Conservation (phyloP, 1,284 basidiomycete genomes). For the Sporisorium sorghi region DNA sequence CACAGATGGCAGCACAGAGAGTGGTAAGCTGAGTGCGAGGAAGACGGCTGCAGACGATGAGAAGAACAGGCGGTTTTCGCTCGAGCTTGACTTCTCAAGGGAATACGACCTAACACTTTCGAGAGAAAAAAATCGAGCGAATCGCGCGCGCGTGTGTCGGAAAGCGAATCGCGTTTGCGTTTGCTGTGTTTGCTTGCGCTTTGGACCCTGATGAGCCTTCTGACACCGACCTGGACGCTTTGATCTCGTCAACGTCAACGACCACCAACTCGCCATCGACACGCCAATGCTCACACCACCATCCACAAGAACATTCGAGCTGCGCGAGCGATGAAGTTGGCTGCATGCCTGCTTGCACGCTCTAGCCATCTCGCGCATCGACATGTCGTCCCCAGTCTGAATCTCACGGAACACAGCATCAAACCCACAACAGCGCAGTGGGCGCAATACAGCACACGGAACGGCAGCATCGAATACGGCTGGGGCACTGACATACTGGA, state of each 20-base stretch:
- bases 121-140: neutral
- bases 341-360: constrained; percentile 28
- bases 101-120: neutral
- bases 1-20: no score
- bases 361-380: constrained; percentile 5
- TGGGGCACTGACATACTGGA: constrained; percentile 13
- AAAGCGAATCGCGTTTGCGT: constrained; percentile 6
- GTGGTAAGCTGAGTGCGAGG: neutral
- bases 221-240: neutral
- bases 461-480: neutral
- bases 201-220: neutral
- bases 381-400: constrained; percentile 8
- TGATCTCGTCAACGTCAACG: neutral
- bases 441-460: neutral
- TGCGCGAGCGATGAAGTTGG: constrained; percentile 21
- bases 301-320: neutral
- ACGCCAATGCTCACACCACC: neutral
- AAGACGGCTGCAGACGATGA: neutral
- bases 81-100: neutral
- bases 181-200: no score
- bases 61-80: neutral
- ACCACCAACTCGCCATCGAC: constrained; percentile 2
- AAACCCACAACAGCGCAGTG: neutral
- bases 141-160: constrained; percentile 1
- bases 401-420: constrained; percentile 1